These are phyloP conservation scores for Fagopyrum homotropicum DNA, from an alignment of 148 eudicot species.

Conservation along the genomic window DNA sequence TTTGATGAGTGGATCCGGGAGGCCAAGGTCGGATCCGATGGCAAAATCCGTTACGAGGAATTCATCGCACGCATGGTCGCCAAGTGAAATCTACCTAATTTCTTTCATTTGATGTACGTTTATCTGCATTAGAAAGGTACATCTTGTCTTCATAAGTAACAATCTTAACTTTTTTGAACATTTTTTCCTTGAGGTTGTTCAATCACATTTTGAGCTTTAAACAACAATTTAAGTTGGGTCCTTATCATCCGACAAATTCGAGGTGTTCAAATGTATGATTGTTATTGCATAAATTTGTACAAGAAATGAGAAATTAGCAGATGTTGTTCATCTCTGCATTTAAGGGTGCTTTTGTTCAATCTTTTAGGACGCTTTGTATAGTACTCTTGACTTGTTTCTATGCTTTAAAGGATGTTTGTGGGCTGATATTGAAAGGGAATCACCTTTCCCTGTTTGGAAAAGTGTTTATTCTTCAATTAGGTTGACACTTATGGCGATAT, in stretches of 20 bases:
- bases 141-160: neutral
- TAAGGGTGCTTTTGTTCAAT: neutral
- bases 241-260: neutral
- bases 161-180: neutral
- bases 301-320: neutral
- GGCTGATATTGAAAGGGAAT: neutral
- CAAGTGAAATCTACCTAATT: slow-evolving; percentile 26
- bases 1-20: slow-evolving; percentile 99
- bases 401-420: neutral
- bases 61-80: slow-evolving; percentile 59
- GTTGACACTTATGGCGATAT: neutral
- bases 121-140: neutral
- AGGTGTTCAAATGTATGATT: neutral
- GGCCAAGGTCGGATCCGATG: slow-evolving; percentile 85
- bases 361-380: neutral
- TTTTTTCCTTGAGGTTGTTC: neutral
- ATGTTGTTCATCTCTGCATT: neutral
- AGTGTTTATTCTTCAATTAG: neutral
- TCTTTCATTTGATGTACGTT: neutral
- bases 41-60: slow-evolving; percentile 68
- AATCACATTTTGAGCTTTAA: neutral
- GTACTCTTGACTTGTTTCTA: neutral
- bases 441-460: neutral
- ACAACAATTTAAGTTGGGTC: neutral
- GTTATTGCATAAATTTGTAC: neutral